These are phyloP conservation scores for Globisporangium nagaii DNA, from an alignment of 352 stramenopile genomes.

Conservation along the genomic window DNA sequence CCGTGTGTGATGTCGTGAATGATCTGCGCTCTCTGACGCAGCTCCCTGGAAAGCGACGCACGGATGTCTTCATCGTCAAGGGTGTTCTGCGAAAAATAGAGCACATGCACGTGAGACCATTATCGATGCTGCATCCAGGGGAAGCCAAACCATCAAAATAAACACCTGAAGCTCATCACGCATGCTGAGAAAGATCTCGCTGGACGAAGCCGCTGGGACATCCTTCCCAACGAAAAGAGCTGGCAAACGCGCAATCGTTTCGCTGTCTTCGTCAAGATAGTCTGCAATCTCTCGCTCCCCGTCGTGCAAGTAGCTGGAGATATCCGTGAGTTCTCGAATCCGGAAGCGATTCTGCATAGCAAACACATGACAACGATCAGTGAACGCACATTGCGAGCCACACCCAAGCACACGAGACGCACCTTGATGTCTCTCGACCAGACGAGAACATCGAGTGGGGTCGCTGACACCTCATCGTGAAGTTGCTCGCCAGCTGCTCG, in stretches of 20 bases:
- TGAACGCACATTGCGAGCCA: no score
- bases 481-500: conserved; percentile 20
- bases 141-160: background rate
- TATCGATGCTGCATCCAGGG: background rate
- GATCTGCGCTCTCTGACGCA: conserved; percentile 43
- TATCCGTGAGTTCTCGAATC: conserved; percentile 26
- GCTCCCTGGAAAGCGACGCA: conserved; percentile 35
- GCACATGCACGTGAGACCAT: background rate
- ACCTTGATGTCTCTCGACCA: conserved; percentile 56
- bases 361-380: background rate
- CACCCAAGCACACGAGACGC: background rate
- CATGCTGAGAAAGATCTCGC: conserved; percentile 27
- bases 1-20: conserved; percentile 41
- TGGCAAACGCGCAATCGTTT: conserved; percentile 28
- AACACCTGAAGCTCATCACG: conserved; percentile 36
- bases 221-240: conserved; percentile 30
- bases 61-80: conserved; percentile 57
- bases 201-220: conserved; percentile 15
- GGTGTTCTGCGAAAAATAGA: conserved; percentile 20
- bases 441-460: conserved; percentile 41
- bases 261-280: conserved; percentile 27
- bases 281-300: conserved; percentile 32
- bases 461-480: conserved; percentile 16
- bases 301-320: conserved; percentile 24
- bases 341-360: conserved; percentile 31